A percentile compares a stretch with the other conserved stretches of the same genome.
phyloP scores from a whole-genome alignment of 352 stramenopile species.

The Globisporangium uncinulatum region DNA sequence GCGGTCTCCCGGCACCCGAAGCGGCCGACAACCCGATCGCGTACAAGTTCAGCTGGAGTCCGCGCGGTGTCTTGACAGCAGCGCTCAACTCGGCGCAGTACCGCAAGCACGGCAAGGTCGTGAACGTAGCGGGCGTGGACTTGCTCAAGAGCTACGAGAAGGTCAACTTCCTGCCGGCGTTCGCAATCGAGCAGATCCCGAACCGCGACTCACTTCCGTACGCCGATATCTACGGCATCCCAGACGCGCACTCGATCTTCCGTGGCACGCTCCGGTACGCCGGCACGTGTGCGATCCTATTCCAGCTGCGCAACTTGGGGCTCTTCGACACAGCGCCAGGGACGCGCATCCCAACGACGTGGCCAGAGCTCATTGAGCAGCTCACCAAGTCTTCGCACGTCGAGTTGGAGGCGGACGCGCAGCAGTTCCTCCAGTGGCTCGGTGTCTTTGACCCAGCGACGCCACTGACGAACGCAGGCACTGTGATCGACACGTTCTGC shows the following conservation, averaged over 20 bases:
- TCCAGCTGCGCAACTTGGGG: slow-evolving; percentile 88
- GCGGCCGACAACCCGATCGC: slow-evolving; percentile 93
- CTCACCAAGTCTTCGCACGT: slow-evolving; percentile 32
- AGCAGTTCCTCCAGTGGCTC: slow-evolving; percentile 74
- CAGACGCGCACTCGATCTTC: slow-evolving; percentile 88
- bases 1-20: slow-evolving; percentile 92
- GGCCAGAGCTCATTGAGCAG: slow-evolving; percentile 77
- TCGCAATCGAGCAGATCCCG: slow-evolving; percentile 93
- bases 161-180: slow-evolving; percentile 85
- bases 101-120: slow-evolving; percentile 72
- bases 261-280: slow-evolving; percentile 93
- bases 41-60: slow-evolving; percentile 98
- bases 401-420: slow-evolving; percentile 41
- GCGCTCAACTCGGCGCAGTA: slow-evolving; percentile 90
- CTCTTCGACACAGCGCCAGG: slow-evolving; percentile 75
- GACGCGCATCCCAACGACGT: slow-evolving; percentile 52
- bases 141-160: slow-evolving; percentile 83
- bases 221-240: slow-evolving; percentile 92
- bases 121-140: slow-evolving; percentile 84
- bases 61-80: slow-evolving; percentile 91
- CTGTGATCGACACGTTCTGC: slow-evolving; percentile 83
- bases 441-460: slow-evolving; percentile 55
- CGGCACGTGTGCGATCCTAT: slow-evolving; percentile 89
- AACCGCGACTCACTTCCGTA: slow-evolving; percentile 94
- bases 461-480: slow-evolving; percentile 42